phyloP scores from a whole-genome alignment of 805 yeast species.

The Hanseniaspora nectarophila region DNA sequence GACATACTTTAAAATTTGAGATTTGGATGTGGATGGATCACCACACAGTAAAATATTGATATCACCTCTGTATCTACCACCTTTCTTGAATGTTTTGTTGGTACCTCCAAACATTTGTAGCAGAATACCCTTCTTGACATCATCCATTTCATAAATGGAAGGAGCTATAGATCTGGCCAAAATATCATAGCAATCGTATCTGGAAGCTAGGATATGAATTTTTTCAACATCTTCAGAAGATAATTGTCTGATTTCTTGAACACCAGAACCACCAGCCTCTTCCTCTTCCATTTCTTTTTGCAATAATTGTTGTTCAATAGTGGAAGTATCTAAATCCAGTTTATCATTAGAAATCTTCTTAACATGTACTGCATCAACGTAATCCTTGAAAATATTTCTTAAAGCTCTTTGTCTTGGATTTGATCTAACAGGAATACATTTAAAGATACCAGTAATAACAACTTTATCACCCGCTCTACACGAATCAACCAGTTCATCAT shows the following conservation, averaged over 20 bases:
- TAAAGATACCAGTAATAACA: slow-evolving; percentile 88
- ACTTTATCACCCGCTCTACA: slow-evolving; percentile 94
- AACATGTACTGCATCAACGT: slow-evolving; percentile 86
- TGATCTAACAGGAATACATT: slow-evolving; percentile 82
- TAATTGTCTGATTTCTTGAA: slow-evolving; percentile 62
- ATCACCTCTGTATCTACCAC: slow-evolving; percentile 94
- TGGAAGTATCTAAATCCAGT: slow-evolving; percentile 66
- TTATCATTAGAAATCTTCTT: slow-evolving; percentile 74
- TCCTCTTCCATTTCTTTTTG: slow-evolving; percentile 43
- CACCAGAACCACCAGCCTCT: slow-evolving; percentile 45
- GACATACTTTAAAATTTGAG: slow-evolving; percentile 86
- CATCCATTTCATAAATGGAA: slow-evolving; percentile 91
- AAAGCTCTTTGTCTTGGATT: slow-evolving; percentile 75
- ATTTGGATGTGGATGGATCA: slow-evolving; percentile 95
- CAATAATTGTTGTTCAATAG: slow-evolving; percentile 34
- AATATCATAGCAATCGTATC: slow-evolving; percentile 75
- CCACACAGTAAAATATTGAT: slow-evolving; percentile 86
- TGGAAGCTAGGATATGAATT: slow-evolving; percentile 48
- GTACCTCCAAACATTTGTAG: slow-evolving; percentile 93
- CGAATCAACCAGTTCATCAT: slow-evolving; percentile 88
- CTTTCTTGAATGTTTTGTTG: slow-evolving; percentile 73
- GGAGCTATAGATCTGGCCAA: slow-evolving; percentile 90
- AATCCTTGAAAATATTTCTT: slow-evolving; percentile 78
- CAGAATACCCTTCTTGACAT: slow-evolving; percentile 88
- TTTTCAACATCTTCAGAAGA: slow-evolving; percentile 56